Evolutionary conservation across 306 rosid species (phyloP), one percentile per base, ranked within the genome.

Genomic region (Cucumis melo): DNA sequence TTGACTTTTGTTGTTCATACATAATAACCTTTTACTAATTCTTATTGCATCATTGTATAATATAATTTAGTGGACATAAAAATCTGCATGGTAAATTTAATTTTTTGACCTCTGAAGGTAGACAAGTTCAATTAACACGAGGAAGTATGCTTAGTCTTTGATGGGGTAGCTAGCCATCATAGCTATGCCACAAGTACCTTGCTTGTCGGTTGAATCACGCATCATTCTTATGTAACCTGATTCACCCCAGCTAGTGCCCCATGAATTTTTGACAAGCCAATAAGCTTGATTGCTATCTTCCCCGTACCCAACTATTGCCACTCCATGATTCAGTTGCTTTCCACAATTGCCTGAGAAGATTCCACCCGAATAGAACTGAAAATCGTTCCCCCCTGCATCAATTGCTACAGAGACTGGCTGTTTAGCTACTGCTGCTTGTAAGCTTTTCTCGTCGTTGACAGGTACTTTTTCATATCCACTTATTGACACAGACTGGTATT

Each of bases 251-350:
- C 2, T 20, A 51, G 20, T 51, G 9, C 56, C 56, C 56, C 56
- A 51, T 66, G 97, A 91, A 65, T 86, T 91, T 84, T 87, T 90
- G 82, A 90, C 91, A 54, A 88, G 50, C 91, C 98, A 90, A 75
- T 87, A 91, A 78, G 86, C 84, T 1, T 36, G 8, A 64, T 79
- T 85, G 16, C 65, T 36, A 9, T 81, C 85, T 83, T 83, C 82
- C 14, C 92, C 97, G 63, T 93, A 90, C 29, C 94, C 98, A 38
- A 90, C 88, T 38, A 86, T 83, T 15, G 87, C 67, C 55, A 90
- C 90, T 32, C 87, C 97, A 76, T 88, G 96, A 81, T 91, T 84
- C 78, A 91, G 90, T 19, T 78, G n/a, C 27, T 70, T 86, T 73
- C 89, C 91, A 63, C 96, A 91, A 23, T 10, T 17, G 60, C 89